Base-by-base conservation (phyloP, 441 rosid genomes). In the Aquilaria agallochum region DNA sequence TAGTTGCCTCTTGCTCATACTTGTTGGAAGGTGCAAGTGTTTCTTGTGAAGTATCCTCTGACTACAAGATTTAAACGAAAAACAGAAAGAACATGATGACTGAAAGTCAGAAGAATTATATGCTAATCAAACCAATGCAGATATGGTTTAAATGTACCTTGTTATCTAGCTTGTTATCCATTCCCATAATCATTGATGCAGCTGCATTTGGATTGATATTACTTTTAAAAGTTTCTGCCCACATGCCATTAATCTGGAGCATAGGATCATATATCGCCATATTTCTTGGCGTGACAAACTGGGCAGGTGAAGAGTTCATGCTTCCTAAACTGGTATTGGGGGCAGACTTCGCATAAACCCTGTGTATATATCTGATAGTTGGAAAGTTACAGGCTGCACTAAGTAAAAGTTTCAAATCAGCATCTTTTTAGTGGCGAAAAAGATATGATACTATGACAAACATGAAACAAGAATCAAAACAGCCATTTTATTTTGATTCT, bases 11-110 rank as follows among this genome's bases (percentile, higher is more conserved):
- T 78, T 83, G 98, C 51, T 89, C 92, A 68, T 80, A 81, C 72
- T 80, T 83, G 81, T 61, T 69, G 47, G 87, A 70, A 68, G 83
- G 80, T 64, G 78, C 90, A 30, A 68, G 76, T 30, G 85, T 70
- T 60, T 82, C 95, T 13, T 76, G 87, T 50, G 92, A 94, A 70
- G 90, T 83, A 65, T 88, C 90, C 74, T 91, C 97, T 2, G 96
- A 91, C 99, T 91, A 64, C 62, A 80, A 52, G 73, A 70, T 56
- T 58, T 47, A 63, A 59, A 69, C 11, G 56, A 64, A 7, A 64
- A 62, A 50, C 5, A 36, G 1, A 36, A 8, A 36, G 5, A 36
- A 36, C 42, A 36, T 36, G 48, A 50, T 69, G 66, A 54, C 45
- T 72, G 12, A 74, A 72, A 56, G 53, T 32, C 58, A 49, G 56